Evolutionary conservation across 208 protist genomes (phyloP).

Genomic region (Trypanosoma brucei): DNA sequence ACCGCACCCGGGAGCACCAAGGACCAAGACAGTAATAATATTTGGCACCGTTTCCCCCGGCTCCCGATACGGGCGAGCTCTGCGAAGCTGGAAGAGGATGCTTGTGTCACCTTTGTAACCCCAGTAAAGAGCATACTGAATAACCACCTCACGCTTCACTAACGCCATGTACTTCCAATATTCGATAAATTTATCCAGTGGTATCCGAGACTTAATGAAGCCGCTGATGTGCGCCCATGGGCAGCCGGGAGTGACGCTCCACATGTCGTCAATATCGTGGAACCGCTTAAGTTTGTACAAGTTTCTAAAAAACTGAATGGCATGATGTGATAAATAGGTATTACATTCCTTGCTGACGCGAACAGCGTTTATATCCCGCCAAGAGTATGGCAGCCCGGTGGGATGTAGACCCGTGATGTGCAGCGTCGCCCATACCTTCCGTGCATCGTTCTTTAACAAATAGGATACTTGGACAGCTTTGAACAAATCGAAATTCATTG

Average conservation of each 20-base stretch:
- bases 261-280: conserved; percentile 45
- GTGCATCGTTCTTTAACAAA: conserved; percentile 29
- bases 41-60: conserved; percentile 54
- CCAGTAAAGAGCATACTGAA: conserved; percentile 82
- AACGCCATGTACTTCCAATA: conserved; percentile 88
- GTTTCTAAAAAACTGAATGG: conserved; percentile 81
- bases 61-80: conserved; percentile 38
- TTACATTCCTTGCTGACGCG: conserved; percentile 54
- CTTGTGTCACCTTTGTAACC: conserved; percentile 80
- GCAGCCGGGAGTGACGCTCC: conserved; percentile 78
- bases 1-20: conserved; percentile 48
- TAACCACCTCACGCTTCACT: conserved; percentile 53
- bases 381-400: conserved; percentile 74
- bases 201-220: conserved; percentile 37
- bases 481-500: conserved; percentile 25
- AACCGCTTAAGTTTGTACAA: conserved; percentile 70
- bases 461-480: conserved; percentile 32
- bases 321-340: conserved; percentile 75
- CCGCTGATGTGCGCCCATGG: conserved; percentile 69
- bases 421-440: conserved; percentile 78
- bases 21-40: conserved; percentile 65
- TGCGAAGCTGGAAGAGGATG: conserved; percentile 60
- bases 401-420: conserved; percentile 53
- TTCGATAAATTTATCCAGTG: conserved; percentile 75
- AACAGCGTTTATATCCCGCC: conserved; percentile 69